Conservation (phyloP, 1,284 basidiomycete species). For the Pseudozyma flocculosa region DNA sequence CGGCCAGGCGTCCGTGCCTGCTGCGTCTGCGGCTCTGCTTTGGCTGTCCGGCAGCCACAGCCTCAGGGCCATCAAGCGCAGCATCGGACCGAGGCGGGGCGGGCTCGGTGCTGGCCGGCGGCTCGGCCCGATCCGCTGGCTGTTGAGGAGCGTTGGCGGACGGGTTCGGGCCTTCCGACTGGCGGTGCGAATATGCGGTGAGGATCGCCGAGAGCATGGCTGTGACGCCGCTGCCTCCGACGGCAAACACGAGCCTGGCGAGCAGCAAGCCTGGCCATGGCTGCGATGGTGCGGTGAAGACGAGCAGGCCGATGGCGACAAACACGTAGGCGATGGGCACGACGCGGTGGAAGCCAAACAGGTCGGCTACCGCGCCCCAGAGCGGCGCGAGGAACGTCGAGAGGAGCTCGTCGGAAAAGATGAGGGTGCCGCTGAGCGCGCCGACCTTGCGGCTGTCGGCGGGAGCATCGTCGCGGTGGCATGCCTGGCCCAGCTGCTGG, state of each 20-base stretch:
- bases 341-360: slow-evolving; percentile 26
- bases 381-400: slow-evolving; percentile 32
- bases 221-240: slow-evolving; percentile 38
- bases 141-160: too few relatives aligned
- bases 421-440: slow-evolving; percentile 41
- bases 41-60: too few relatives aligned
- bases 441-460: slow-evolving; percentile 3
- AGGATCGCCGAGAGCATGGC: slow-evolving; percentile 40
- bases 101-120: too few relatives aligned
- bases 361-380: slow-evolving; percentile 40
- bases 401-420: slow-evolving; percentile 45
- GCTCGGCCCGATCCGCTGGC: too few relatives aligned
- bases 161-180: too few relatives aligned
- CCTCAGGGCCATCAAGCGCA: too few relatives aligned
- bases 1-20: slow-evolving; percentile 31
- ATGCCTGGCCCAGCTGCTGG: slow-evolving; percentile 27
- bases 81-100: too few relatives aligned
- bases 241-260: slow-evolving; percentile 39
- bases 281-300: slow-evolving; percentile 27
- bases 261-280: slow-evolving; percentile 40
- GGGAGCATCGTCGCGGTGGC: background rate
- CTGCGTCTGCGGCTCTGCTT: background rate
- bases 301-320: slow-evolving; percentile 24
- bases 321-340: slow-evolving; percentile 31
- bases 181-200: slow-evolving; percentile 7